These are phyloP conservation scores for Medicago lupulina DNA, from an alignment of 306 rosid genomes.

Conservation along the genomic window DNA sequence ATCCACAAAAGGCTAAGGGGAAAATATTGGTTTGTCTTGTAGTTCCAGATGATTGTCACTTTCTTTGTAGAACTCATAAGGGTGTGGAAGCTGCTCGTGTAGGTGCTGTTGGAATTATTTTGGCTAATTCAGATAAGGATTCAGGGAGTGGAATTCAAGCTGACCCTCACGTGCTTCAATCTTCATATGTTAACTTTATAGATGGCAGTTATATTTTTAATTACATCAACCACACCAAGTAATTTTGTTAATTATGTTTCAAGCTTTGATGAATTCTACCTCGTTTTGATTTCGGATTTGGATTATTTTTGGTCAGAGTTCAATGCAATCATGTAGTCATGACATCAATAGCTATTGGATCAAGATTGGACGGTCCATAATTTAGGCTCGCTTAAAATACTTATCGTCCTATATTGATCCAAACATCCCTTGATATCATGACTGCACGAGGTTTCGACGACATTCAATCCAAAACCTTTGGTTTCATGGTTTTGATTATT, in stretches of 20 bases:
- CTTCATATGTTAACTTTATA: slow-evolving; percentile 48
- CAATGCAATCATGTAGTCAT: not conserved
- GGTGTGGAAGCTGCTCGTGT: slow-evolving; percentile 44
- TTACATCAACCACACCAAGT: slow-evolving; percentile 62
- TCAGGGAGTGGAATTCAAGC: slow-evolving; percentile 31
- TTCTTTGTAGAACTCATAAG: slow-evolving; percentile 37
- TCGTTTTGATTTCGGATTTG: not conserved
- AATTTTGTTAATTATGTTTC: slow-evolving; percentile 16
- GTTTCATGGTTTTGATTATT: not conserved
- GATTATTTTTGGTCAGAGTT: not conserved
- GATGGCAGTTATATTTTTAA: slow-evolving; percentile 49
- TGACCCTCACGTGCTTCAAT: slow-evolving; percentile 61
- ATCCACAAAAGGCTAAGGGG: slow-evolving; percentile 61
- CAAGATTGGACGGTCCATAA: not conserved
- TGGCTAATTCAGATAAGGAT: slow-evolving; percentile 36
- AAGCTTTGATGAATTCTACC: not conserved
- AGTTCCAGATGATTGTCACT: slow-evolving; percentile 31
- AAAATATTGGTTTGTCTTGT: slow-evolving; percentile 66
- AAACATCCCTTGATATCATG: not conserved
- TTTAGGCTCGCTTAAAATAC: no score
- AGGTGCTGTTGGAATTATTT: slow-evolving; percentile 76
- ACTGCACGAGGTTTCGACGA: not conserved
- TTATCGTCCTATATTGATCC: no score
- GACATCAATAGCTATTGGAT: no score
- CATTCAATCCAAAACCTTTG: not conserved